Evolutionary conservation across 2,329 filamentous ascomycete genomes (phyloP), one percentile per base, ranked within the genome.

Genomic region (Fusarium foetens): DNA sequence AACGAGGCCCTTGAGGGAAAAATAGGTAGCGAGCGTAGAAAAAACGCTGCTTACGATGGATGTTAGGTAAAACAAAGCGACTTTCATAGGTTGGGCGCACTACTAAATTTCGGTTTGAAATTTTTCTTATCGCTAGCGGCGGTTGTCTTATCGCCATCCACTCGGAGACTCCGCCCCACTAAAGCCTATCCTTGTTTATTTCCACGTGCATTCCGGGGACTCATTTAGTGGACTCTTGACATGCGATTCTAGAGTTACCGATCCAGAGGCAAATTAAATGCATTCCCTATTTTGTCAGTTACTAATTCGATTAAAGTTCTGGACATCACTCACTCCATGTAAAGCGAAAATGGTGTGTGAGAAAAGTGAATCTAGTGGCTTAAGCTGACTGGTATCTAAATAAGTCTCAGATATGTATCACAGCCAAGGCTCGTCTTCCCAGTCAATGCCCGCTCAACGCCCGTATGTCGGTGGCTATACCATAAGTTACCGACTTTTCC

Each of bases 1-100:
- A 73, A 74, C 75, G 70, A 75, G 74, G 72, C 75, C 74, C 75
- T 74, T 75, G 68, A 58, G 58, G 51, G 58, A 42, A 63, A 35
- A 51, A 23, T 19, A 51, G 31, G 48, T 46, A 72, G 71, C 65
- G 65, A 74, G 63, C 68, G 72, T 74, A 45, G 39, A 74, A 70
- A 62, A 75, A 69, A 45, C 59, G 71, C 67, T 74, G 71, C 71
- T 73, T 73, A 72, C 71, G 60, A 66, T 72, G 65, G 64, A 66
- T 72, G 65, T 65, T 57, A 69, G 52, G 59, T 64, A 64, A 52
- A 68, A 58, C 49, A 58, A 43, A 57, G 63, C 49, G 53, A 49
- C 46, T 67, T 73, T 67, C 66, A 59, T 65, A 67, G 70, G 63
- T 65, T 73, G 58, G 71, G 67, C 70, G 49, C 53, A 57, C 53